Evolutionary conservation across 2,329 filamentous ascomycete species (phyloP).

Genomic region (Colletotrichum sublineola): DNA sequence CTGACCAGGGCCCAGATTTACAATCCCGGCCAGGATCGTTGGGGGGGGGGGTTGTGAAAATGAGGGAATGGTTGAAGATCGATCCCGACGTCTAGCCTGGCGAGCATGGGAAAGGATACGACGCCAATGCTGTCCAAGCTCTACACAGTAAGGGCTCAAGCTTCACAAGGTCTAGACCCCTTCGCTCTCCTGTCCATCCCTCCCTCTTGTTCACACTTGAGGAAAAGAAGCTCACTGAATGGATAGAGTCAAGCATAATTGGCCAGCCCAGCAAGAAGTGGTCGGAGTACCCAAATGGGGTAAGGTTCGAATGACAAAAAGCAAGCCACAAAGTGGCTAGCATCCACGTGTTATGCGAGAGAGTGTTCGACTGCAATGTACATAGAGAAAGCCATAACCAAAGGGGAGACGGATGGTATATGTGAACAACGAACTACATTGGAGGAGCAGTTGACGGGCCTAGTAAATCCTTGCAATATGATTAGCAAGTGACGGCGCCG

Average conservation of each 20-base stretch:
- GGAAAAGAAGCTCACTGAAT: not conserved
- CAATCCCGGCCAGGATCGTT: conserved; percentile 1
- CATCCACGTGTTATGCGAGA: not conserved
- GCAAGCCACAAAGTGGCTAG: not conserved
- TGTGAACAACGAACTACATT: no score
- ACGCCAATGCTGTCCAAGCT: not conserved
- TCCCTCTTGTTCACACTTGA: not conserved
- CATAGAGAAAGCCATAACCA: not conserved
- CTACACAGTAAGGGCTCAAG: not conserved
- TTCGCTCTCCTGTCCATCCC: not conserved
- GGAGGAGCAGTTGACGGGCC: not conserved
- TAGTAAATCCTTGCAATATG: not conserved
- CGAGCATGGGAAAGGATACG: not conserved
- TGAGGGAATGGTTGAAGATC: not conserved
- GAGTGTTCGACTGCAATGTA: not conserved
- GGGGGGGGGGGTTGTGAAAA: not conserved
- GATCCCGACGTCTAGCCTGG: not conserved
- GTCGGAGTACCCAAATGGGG: conserved; percentile 18
- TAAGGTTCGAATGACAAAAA: not conserved
- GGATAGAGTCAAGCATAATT: not conserved
- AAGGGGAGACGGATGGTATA: not conserved
- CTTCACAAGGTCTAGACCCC: not conserved
- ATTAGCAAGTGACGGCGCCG: not conserved
- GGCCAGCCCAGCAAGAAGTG: not conserved
- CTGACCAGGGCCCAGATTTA: conserved; percentile 14